Evolutionary conservation across 225 moss, liverwort and hornwort genomes (phyloP).

Genomic region (Marchantia paleacea): DNA sequence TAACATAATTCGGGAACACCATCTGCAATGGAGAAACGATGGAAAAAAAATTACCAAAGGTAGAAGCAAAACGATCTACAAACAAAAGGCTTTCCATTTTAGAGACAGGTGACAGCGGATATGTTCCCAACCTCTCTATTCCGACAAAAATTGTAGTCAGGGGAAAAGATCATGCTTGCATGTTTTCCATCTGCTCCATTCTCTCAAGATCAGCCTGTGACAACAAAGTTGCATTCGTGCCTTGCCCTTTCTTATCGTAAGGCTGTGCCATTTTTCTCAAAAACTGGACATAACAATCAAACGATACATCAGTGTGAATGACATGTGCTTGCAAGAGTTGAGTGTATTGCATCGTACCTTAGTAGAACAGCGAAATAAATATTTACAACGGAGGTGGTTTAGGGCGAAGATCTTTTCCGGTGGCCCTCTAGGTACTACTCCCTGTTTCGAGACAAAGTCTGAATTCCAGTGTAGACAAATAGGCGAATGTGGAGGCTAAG

Average conservation of each 20-base stretch:
- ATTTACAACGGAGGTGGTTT: neutral
- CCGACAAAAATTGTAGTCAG: neutral
- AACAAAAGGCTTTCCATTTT: too few species aligned
- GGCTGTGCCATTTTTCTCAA: constrained; percentile 98
- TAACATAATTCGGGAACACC: too few species aligned
- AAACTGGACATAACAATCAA: constrained; percentile 51
- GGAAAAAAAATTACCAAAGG: too few species aligned
- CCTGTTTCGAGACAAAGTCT: neutral
- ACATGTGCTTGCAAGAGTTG: too few species aligned
- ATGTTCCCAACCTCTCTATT: too few species aligned
- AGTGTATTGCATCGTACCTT: neutral
- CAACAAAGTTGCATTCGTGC: constrained; percentile 66
- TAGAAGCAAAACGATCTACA: too few species aligned
- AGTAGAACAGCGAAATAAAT: neutral
- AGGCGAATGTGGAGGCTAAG: neutral
- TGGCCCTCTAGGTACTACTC: neutral
- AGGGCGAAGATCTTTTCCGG: neutral
- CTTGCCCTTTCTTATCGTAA: constrained; percentile 71
- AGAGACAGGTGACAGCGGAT: too few species aligned
- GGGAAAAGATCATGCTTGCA: constrained; percentile 20
- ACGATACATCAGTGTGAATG: neutral
- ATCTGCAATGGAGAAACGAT: too few species aligned
- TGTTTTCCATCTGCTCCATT: constrained; percentile 45
- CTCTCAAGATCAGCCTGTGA: constrained; percentile 87
- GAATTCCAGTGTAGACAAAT: neutral